Conservation (phyloP, 1,139 yeast genomes). For the Scheffersomyces stambukii region DNA sequence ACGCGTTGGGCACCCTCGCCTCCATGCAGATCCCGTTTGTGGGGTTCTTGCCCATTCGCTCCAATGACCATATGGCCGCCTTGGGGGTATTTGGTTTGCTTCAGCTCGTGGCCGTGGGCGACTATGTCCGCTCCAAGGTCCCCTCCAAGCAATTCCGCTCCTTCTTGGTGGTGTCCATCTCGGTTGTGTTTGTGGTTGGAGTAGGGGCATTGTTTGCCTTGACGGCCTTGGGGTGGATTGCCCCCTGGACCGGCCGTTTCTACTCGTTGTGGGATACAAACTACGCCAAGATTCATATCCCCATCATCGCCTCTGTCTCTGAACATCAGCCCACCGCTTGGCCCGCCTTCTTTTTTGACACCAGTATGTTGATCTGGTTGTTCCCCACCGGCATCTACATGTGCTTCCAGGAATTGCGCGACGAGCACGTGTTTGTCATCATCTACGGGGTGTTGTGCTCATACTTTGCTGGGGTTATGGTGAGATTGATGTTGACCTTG, state of each 20-base stretch:
- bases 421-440: constrained; percentile 90
- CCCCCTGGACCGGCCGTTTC: constrained; percentile 99
- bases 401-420: constrained; percentile 81
- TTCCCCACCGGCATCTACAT: constrained; percentile 97
- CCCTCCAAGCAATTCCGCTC: constrained; percentile 72
- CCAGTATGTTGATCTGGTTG: constrained; percentile 89
- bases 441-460: constrained; percentile 89
- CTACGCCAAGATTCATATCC: constrained; percentile 96
- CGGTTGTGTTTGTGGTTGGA: constrained; percentile 56
- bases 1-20: constrained; percentile 90
- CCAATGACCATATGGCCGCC: constrained; percentile 98
- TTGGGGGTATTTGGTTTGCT: constrained; percentile 94
- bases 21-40: constrained; percentile 99
- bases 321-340: constrained; percentile 99
- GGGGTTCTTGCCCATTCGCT: constrained; percentile 93
- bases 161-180: constrained; percentile 60
- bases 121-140: constrained; percentile 71
- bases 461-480: constrained; percentile 99
- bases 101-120: constrained; percentile 86
- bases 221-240: constrained; percentile 89
- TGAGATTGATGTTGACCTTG: constrained; percentile 92
- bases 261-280: constrained; percentile 97
- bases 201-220: constrained; percentile 68
- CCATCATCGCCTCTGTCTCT: constrained; percentile 96
- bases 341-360: constrained; percentile 97